Evolutionary conservation across 208 protist genomes (phyloP).

Genomic region (Acanthamoeba divionensis): DNA sequence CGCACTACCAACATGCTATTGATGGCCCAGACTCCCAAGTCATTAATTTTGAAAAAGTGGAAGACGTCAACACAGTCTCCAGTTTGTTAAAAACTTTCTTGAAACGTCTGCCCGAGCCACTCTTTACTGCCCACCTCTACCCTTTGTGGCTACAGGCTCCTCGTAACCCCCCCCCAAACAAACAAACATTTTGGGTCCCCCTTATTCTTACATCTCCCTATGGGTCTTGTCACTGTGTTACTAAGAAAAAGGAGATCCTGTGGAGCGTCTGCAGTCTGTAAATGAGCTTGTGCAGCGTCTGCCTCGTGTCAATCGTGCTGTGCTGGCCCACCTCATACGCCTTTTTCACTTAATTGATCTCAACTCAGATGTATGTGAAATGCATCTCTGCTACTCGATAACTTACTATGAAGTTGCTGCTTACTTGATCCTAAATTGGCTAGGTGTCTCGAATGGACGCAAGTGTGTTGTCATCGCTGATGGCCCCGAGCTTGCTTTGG

Average conservation of each 20-base stretch:
- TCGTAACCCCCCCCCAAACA: too few species aligned
- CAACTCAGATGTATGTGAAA: not conserved
- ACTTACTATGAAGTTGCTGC: not conserved
- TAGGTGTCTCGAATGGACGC: constrained; percentile 9
- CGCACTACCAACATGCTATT: not conserved
- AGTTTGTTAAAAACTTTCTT: constrained; percentile 27
- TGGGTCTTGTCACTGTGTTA: not conserved
- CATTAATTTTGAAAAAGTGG: not conserved
- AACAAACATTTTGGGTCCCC: too few species aligned
- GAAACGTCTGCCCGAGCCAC: not conserved
- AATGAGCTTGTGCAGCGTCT: not conserved
- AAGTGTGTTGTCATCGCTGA: not conserved
- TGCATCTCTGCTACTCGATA: not conserved
- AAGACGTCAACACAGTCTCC: constrained; percentile 38
- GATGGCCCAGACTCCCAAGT: not conserved
- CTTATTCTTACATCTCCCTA: too few species aligned
- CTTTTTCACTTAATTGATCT: constrained; percentile 10
- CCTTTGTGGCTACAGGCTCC: not conserved
- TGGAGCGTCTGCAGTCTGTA: not conserved
- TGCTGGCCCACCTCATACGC: not conserved
- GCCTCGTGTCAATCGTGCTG: not conserved
- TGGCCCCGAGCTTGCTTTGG: not conserved
- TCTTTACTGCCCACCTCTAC: not conserved
- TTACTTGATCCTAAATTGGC: not conserved
- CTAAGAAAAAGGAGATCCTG: not conserved